Conservation (phyloP, 768 basidiomycete species). For the Kwoniella sp. region DNA sequence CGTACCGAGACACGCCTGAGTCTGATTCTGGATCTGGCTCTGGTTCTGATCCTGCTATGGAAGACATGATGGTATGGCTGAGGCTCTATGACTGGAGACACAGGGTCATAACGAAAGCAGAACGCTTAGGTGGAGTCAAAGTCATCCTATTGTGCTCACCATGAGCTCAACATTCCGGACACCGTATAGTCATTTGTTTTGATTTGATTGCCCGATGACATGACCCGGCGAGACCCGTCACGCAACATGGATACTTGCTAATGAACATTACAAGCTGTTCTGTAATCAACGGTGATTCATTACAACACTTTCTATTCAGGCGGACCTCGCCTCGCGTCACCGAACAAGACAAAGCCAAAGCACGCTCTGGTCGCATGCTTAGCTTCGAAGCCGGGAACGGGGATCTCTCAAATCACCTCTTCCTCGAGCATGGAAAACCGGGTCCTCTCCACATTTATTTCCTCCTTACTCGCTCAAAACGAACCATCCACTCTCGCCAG, state of each 20-base stretch:
- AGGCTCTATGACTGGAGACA: too few species aligned
- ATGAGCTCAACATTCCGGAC: too few species aligned
- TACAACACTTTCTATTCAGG: too few species aligned
- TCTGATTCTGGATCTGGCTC: not conserved
- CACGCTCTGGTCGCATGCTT: not conserved
- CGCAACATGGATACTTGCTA: not conserved
- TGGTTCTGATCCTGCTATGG: not conserved
- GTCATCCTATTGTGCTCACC: too few species aligned
- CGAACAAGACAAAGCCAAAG: too few species aligned
- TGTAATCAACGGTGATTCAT: not conserved
- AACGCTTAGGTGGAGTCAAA: too few species aligned
- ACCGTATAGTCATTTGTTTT: too few species aligned
- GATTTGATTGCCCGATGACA: too few species aligned
- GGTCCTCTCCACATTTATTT: conserved; percentile 4
- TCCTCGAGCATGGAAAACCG: not conserved
- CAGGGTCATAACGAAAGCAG: too few species aligned
- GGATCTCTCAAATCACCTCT: conserved; percentile 5
- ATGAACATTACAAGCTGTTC: not conserved
- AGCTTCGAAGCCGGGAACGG: not conserved
- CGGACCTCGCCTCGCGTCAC: not conserved
- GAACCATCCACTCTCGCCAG: conserved; percentile 39
- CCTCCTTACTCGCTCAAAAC: conserved; percentile 30
- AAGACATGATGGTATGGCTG: not conserved
- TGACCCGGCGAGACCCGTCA: too few species aligned
- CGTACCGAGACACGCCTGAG: not conserved